Conservation (phyloP, 2,329 filamentous ascomycete species). For the Aspergillus fructus region DNA sequence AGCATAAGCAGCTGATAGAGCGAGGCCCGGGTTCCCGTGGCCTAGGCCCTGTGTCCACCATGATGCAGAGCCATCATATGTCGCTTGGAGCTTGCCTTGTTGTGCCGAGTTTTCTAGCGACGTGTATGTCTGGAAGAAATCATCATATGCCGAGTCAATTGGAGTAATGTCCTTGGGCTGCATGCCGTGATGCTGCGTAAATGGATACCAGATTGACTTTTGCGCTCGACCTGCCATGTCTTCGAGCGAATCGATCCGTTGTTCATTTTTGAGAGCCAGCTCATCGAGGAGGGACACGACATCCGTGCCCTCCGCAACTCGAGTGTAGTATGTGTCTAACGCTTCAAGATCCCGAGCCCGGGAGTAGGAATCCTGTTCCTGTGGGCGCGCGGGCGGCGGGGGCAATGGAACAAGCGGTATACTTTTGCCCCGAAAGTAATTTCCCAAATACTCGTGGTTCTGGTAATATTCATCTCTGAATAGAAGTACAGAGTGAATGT, state of each 20-base stretch:
- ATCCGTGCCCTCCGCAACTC: conserved; percentile 39
- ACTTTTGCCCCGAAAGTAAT: conserved; percentile 64
- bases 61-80: conserved; percentile 80
- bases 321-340: conserved; percentile 65
- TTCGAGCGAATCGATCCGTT: conserved; percentile 59
- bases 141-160: conserved; percentile 78
- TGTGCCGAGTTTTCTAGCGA: conserved; percentile 21
- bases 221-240: conserved; percentile 63
- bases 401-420: conserved; percentile 60
- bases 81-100: conserved; percentile 54
- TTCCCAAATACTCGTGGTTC: conserved; percentile 65
- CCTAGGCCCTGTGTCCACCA: conserved; percentile 92
- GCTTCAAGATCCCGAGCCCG: conserved; percentile 51
- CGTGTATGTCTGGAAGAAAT: conserved; percentile 69
- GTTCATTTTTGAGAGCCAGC: conserved; percentile 55
- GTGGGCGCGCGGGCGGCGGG: conserved; percentile 55
- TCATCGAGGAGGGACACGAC: conserved; percentile 50
- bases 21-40: conserved; percentile 70
- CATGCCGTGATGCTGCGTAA: conserved; percentile 73
- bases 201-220: conserved; percentile 77
- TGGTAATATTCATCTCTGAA: conserved; percentile 66
- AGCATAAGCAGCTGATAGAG: conserved; percentile 75
- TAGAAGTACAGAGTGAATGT: conserved; percentile 68
- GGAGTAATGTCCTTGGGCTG: conserved; percentile 63
- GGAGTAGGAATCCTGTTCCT: conserved; percentile 28